Evolutionary conservation across 2,329 filamentous ascomycete genomes (phyloP).

Genomic region (Hypoxylon sp.): DNA sequence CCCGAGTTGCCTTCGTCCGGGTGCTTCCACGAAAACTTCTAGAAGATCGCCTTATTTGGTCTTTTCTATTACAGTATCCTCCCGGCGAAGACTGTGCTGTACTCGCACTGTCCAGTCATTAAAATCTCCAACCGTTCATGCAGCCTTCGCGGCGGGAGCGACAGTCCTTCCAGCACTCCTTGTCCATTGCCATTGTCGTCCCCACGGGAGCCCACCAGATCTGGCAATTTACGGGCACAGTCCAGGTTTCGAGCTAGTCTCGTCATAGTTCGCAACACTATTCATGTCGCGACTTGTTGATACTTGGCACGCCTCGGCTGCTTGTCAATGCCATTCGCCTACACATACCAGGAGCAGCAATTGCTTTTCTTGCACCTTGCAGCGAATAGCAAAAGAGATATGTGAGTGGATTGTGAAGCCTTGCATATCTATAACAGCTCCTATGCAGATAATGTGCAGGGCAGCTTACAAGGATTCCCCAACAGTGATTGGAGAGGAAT

Average conservation of each 20-base stretch:
- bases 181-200: constrained; percentile 12
- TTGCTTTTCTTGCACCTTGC: constrained; percentile 28
- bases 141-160: constrained; percentile 22
- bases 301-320: constrained; percentile 19
- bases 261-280: constrained; percentile 13
- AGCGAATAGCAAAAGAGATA: constrained; percentile 34
- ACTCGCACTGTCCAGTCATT: constrained; percentile 16
- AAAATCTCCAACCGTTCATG: constrained; percentile 28
- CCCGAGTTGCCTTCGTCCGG: constrained; percentile 24
- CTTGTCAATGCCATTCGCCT: constrained; percentile 37
- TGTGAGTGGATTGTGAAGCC: constrained; percentile 36
- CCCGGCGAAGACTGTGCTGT: not conserved
- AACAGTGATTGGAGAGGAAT: constrained; percentile 29
- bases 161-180: constrained; percentile 17
- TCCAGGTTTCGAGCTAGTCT: constrained; percentile 24
- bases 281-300: constrained; percentile 23
- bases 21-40: constrained; percentile 41
- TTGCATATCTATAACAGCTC: constrained; percentile 38
- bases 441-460: constrained; percentile 36
- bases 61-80: constrained; percentile 16
- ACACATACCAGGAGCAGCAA: constrained; percentile 46
- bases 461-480: constrained; percentile 22
- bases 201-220: constrained; percentile 10
- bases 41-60: constrained; percentile 37
- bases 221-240: constrained; percentile 6